Base-by-base conservation (phyloP, 2,329 filamentous ascomycete genomes). In the Ophiostoma australiae region DNA sequence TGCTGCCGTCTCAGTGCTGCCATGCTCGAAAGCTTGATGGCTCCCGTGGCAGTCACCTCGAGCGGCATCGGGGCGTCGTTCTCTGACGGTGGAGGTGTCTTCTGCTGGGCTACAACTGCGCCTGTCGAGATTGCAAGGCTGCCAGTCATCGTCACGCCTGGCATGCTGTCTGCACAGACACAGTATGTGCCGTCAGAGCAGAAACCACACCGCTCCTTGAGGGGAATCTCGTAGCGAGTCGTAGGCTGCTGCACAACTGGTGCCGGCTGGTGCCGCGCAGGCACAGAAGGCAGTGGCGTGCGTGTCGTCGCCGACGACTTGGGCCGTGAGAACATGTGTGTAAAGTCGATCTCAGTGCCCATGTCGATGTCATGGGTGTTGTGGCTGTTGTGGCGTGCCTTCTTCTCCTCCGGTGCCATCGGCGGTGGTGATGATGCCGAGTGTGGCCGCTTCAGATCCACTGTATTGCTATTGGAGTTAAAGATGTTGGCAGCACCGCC, bases 141-240 rank as follows among this genome's bases (percentile, higher is more conserved):
- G 69, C 80, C 79, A 0, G 81, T 79, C 41, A 79, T 80, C 20
- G 74, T 75, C 15, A 75, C 68, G 15, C 76, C 73, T 17, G 76
- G 73, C 72, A 78, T 77, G 23, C 77, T 75, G 11, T 94, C 91
- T 33, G 91, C 91, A 79, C 92, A 95, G 74, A 93, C 88, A 77
- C 92, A 95, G 75, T 92, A 92, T 0, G 90, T 93, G 4, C 91
- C 91, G 72, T 94, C 91, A 73, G 90, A 87, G 80, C 92, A 95
- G 80, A 95, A 95, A 7, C 92, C 92, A 78, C 92, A 95, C 27
- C 87, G 86, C 75, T 94, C 91, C 73, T 87, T 85, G 5, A 85
- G 82, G 13, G 82, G 80, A 61, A 85, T 79, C n/a, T 74, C 70
- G 20, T 70, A 77, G 71, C 74, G 76, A 70, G 66, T 75, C 70